These are phyloP conservation scores for Candida tropicalis DNA, from an alignment of 1,139 yeast genomes.

Conservation along the genomic window DNA sequence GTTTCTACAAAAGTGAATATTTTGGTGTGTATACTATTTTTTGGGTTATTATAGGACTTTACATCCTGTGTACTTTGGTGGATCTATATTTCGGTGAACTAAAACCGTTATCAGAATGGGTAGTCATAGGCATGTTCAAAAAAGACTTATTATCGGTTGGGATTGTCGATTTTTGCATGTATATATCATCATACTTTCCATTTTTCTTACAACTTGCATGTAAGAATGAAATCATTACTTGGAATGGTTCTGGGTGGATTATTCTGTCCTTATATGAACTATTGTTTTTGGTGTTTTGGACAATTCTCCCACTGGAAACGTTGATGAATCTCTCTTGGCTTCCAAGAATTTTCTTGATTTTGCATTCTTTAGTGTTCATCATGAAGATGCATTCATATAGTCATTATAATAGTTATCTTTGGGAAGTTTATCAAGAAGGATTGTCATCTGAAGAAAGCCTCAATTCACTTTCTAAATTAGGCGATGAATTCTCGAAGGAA, in stretches of 20 bases:
- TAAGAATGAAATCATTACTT: constrained; percentile 42
- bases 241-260: constrained; percentile 65
- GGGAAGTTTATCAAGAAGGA: constrained; percentile 63
- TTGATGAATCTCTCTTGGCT: constrained; percentile 72
- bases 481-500: constrained; percentile 21
- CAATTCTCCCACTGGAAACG: constrained; percentile 52
- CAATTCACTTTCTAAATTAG: constrained; percentile 22
- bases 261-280: constrained; percentile 61
- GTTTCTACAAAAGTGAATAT: constrained; percentile 46
- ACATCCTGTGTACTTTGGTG: constrained; percentile 48
- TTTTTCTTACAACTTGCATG: constrained; percentile 57
- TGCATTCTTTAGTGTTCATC: constrained; percentile 81
- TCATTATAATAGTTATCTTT: constrained; percentile 84
- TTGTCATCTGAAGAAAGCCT: constrained; percentile 42
- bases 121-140: constrained; percentile 52
- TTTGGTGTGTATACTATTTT: constrained; percentile 68
- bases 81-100: constrained; percentile 38
- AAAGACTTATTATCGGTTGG: constrained; percentile 66
- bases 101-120: constrained; percentile 41
- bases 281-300: constrained; percentile 49
- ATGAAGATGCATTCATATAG: constrained; percentile 95
- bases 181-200: constrained; percentile 59
- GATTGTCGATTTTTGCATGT: constrained; percentile 70
- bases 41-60: constrained; percentile 66
- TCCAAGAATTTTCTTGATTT: constrained; percentile 75